Conservation (phyloP, 2,329 filamentous ascomycete genomes). For the Clarireedia monteithiana region DNA sequence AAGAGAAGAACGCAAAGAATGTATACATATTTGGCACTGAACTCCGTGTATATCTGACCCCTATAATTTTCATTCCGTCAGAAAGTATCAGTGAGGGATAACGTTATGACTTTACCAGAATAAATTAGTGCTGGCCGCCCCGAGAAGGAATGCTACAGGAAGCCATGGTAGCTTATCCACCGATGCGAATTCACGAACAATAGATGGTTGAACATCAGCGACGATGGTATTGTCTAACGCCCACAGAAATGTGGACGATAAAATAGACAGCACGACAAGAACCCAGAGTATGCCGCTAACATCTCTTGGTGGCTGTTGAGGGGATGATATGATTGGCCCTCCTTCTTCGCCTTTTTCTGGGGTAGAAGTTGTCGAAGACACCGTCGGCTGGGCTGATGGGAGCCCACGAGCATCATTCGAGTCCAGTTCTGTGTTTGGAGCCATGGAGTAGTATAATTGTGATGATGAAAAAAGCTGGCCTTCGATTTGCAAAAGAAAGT, state of each 20-base stretch:
- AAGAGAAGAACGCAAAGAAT: slow-evolving; percentile 26
- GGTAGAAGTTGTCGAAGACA: background rate
- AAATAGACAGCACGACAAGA: slow-evolving; percentile 24
- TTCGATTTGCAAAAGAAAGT: too few species aligned
- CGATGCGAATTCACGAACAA: slow-evolving; percentile 32
- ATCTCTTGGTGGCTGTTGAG: background rate
- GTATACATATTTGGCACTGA: slow-evolving; percentile 29
- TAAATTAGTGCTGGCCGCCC: slow-evolving; percentile 33
- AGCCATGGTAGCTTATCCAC: slow-evolving; percentile 37
- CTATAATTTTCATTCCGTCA: background rate
- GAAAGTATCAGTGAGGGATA: background rate
- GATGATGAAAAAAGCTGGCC: too few species aligned
- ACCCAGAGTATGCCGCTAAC: slow-evolving; percentile 22
- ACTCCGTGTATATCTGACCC: slow-evolving; percentile 28
- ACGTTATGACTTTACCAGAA: slow-evolving; percentile 18
- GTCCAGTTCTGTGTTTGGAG: too few species aligned
- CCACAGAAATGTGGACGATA: slow-evolving; percentile 33
- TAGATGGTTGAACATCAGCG: slow-evolving; percentile 38
- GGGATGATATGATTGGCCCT: background rate
- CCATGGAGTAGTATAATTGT: too few species aligned
- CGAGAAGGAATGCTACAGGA: slow-evolving; percentile 34
- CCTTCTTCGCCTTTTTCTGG: background rate
- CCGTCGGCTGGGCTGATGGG: too few species aligned
- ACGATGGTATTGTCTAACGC: slow-evolving; percentile 42
- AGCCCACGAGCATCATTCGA: too few species aligned